Conservation (phyloP, 2,329 filamentous ascomycete species). For the Fusarium ramigenum region DNA sequence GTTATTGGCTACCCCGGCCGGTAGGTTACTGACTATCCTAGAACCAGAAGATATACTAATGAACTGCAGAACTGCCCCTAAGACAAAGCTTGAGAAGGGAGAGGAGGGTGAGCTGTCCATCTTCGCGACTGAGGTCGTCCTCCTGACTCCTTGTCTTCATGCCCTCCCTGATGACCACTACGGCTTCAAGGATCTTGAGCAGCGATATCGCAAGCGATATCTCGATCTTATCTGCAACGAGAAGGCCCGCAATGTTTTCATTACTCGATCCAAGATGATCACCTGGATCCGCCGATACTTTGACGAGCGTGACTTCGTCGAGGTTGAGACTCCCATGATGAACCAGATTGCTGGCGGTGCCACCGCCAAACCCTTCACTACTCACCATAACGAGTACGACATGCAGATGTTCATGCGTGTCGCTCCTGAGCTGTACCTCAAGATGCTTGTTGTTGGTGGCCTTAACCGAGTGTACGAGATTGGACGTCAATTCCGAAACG, state of each 20-base stretch:
- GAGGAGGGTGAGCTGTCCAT: constrained; percentile 85
- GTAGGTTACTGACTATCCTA: constrained; percentile 22
- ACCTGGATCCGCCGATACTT: constrained; percentile 90
- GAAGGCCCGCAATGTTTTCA: constrained; percentile 81
- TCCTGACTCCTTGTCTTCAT: constrained; percentile 91
- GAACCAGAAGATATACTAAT: constrained; percentile 20
- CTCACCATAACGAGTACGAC: constrained; percentile 94
- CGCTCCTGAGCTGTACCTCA: constrained; percentile 94
- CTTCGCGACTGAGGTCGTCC: constrained; percentile 85
- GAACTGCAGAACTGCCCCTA: constrained; percentile 77
- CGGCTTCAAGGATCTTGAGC: constrained; percentile 95
- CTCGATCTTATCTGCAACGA: constrained; percentile 98
- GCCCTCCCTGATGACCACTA: constrained; percentile 81
- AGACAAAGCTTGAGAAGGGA: constrained; percentile 84
- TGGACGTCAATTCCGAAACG: constrained; percentile 94
- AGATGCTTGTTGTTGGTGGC: constrained; percentile 94
- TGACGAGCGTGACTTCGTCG: constrained; percentile 86
- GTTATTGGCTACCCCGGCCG: constrained; percentile 43
- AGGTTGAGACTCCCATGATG: constrained; percentile 98
- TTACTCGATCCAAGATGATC: constrained; percentile 87
- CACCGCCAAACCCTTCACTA: constrained; percentile 91
- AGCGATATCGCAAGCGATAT: constrained; percentile 91
- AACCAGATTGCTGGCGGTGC: constrained; percentile 95
- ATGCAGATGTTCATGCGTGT: constrained; percentile 96
- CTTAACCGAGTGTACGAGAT: constrained; percentile 96